Percentiles rank a stretch among this genome's conserved stretches.
These are phyloP conservation scores for Zymoseptoria tritici DNA, from an alignment of 2,329 filamentous ascomycete species.

Conservation along the genomic window DNA sequence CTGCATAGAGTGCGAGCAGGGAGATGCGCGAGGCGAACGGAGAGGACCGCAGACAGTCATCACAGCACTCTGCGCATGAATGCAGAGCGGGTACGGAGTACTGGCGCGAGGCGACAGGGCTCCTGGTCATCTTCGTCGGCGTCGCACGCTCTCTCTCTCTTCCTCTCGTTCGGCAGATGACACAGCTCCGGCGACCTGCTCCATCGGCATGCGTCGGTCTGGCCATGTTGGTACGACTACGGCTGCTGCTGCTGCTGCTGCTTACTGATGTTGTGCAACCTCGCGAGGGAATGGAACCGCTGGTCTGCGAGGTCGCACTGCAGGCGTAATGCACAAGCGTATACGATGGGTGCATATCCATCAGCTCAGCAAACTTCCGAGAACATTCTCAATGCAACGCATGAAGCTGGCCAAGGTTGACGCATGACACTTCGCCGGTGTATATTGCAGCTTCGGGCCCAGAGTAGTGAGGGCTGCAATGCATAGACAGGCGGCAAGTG, in stretches of 20 bases:
- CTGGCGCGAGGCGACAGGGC: neutral
- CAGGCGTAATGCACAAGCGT: neutral
- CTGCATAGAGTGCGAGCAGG: neutral
- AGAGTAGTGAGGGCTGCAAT: neutral
- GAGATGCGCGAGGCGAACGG: neutral
- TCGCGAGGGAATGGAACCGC: neutral
- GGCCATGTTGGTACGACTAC: neutral
- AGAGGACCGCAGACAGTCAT: neutral
- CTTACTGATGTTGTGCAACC: neutral
- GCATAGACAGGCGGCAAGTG: neutral
- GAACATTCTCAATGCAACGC: neutral
- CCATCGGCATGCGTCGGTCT: neutral
- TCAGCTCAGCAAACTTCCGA: neutral
- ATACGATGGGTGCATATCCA: neutral
- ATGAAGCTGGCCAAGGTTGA: neutral
- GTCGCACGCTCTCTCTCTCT: neutral
- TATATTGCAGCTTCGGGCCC: slow-evolving; percentile 1
- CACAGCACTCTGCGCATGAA: neutral
- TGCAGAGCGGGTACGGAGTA: neutral
- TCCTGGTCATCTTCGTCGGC: neutral
- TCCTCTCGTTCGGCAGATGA: neutral
- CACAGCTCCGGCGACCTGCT: neutral
- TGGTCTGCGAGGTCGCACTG: neutral
- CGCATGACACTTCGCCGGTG: neutral
- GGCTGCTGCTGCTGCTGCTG: neutral